Evolutionary conservation across 371 early-diverging fungal species (phyloP).

Genomic region (Amoeboaphelidium protococcarum): DNA sequence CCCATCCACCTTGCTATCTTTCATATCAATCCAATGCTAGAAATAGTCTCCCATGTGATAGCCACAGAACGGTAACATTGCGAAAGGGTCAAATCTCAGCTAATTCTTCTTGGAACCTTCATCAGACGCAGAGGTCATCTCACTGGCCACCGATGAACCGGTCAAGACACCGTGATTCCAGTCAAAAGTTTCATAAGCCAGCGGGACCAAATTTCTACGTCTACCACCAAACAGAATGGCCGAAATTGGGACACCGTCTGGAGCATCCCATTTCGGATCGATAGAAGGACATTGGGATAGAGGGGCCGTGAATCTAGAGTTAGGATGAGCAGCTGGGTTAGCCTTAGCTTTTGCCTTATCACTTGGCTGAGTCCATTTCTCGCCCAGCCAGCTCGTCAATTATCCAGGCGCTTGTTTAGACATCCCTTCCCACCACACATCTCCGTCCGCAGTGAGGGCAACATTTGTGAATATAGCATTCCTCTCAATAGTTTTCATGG

Average conservation of each 20-base stretch:
- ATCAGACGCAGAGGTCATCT: too few relatives aligned
- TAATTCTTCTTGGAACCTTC: too few relatives aligned
- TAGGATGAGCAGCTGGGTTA: constrained; percentile 14
- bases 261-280: constrained; percentile 7
- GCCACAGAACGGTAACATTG: constrained; percentile 18
- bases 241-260: constrained; percentile 17
- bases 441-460: constrained; percentile 14
- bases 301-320: constrained; percentile 15
- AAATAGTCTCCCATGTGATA: constrained; percentile 20
- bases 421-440: constrained; percentile 21
- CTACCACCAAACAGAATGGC: constrained; percentile 20
- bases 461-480: constrained; percentile 17
- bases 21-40: constrained; percentile 14
- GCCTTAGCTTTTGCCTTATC: neutral
- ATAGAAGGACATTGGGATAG: constrained; percentile 13
- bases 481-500: constrained; percentile 11
- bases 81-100: too few relatives aligned
- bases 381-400: constrained; percentile 11
- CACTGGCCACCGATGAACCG: constrained; percentile 15
- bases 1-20: constrained; percentile 6
- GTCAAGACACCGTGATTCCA: constrained; percentile 19
- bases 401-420: constrained; percentile 13
- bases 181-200: constrained; percentile 15
- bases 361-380: constrained; percentile 11
- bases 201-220: constrained; percentile 12